Conservation (phyloP, 768 basidiomycete genomes). For the Baorangia bicolor region DNA sequence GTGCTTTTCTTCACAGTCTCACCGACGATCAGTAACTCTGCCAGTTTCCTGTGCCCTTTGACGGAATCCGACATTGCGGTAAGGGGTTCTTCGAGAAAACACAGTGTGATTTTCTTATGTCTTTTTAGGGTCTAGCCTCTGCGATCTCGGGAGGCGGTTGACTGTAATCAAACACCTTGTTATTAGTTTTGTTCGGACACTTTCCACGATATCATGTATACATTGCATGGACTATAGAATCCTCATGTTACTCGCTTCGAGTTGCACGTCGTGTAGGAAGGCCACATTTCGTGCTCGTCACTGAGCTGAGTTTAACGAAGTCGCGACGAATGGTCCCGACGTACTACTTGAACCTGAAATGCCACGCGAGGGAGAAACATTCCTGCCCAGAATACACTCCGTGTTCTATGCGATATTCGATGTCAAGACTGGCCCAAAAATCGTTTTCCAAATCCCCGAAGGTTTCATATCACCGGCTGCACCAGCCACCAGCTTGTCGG, state of each 20-base stretch:
- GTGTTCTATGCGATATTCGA: conserved; percentile 97
- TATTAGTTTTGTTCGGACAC: conserved; percentile 5
- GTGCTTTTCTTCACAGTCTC: conserved; percentile 65
- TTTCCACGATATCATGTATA: conserved; percentile 8
- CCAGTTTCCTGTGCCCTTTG: conserved; percentile 67
- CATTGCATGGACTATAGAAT: conserved; percentile 21
- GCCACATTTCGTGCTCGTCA: background rate
- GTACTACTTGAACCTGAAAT: conserved; percentile 21
- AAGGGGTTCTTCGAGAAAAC: background rate
- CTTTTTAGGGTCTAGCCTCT: conserved; percentile 19
- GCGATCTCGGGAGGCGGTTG: conserved; percentile 10
- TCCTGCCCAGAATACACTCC: conserved; percentile 75
- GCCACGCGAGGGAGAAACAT: conserved; percentile 59
- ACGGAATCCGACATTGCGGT: conserved; percentile 30
- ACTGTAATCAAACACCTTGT: background rate
- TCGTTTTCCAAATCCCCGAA: conserved; percentile 93
- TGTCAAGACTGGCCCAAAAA: conserved; percentile 78
- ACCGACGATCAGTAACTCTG: conserved; percentile 60
- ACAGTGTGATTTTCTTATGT: conserved; percentile 10
- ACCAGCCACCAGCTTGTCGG: conserved; percentile 27
- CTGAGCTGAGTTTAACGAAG: background rate
- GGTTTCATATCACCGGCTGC: conserved; percentile 64
- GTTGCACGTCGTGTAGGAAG: background rate
- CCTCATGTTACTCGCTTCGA: background rate
- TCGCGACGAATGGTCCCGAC: background rate